Conservation (phyloP, 805 yeast species). For the Cyberlindnera mycetangii region DNA sequence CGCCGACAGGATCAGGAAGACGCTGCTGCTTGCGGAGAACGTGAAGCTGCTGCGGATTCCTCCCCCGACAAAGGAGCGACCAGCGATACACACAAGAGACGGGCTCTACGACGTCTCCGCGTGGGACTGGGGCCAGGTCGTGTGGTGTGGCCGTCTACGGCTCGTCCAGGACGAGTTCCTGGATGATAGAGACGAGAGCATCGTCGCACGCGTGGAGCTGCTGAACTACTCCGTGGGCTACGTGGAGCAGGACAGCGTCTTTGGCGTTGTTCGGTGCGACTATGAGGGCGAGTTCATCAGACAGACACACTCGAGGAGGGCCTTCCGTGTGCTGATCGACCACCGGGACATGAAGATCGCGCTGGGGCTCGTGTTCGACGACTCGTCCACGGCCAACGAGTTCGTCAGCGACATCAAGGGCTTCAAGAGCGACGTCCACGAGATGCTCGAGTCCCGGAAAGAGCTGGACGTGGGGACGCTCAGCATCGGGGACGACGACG, state of each 20-base stretch:
- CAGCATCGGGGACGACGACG: constrained; percentile 13
- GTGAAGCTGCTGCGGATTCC: constrained; percentile 18
- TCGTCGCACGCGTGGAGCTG: constrained; percentile 11
- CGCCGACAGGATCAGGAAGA: constrained; percentile 5
- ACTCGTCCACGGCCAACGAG: constrained; percentile 18
- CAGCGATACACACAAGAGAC: not conserved
- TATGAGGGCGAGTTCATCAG: constrained; percentile 30
- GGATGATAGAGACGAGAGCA: constrained; percentile 1
- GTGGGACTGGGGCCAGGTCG: constrained; percentile 34
- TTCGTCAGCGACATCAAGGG: constrained; percentile 6
- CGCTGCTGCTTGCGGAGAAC: constrained; percentile 6
- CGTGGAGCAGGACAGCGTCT: constrained; percentile 26
- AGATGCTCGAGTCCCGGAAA: not conserved
- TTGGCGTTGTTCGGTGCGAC: constrained; percentile 36
- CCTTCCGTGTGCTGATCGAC: constrained; percentile 36
- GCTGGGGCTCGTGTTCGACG: constrained; percentile 40
- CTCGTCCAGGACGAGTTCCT: constrained; percentile 28
- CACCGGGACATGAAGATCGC: constrained; percentile 33
- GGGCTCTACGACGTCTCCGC: constrained; percentile 12
- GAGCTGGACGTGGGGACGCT: constrained; percentile 3
- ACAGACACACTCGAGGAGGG: constrained; percentile 23
- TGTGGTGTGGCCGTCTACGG: constrained; percentile 35
- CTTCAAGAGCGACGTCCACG: constrained; percentile 5
- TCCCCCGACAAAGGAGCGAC: constrained; percentile 11
- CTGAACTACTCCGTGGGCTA: constrained; percentile 6